Percentiles rank a stretch among this genome's conserved stretches.
phyloP scores from a whole-genome alignment of 495 filamentous ascomycete species.

The Copromyces sp. region DNA sequence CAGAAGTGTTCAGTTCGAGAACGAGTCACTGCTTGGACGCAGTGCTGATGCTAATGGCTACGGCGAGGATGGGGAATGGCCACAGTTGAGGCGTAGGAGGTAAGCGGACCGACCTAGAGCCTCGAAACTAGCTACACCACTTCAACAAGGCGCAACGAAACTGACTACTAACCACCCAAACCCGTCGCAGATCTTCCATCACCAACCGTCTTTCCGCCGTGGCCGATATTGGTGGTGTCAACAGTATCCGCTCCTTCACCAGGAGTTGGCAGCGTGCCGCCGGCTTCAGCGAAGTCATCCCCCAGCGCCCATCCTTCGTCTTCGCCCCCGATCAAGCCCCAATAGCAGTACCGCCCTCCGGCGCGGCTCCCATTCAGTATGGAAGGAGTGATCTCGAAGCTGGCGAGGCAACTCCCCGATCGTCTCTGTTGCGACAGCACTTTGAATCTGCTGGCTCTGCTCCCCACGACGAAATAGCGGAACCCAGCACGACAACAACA shows the following conservation, averaged over 20 bases:
- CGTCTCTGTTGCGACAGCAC: constrained; percentile 31
- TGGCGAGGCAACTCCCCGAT: constrained; percentile 20
- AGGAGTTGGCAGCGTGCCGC: constrained; percentile 90
- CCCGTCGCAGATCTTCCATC: constrained; percentile 52
- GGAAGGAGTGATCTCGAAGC: constrained; percentile 25
- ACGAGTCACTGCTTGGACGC: constrained; percentile 31
- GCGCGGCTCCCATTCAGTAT: constrained; percentile 16
- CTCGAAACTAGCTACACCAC: neutral
- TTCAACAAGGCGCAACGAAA: constrained; percentile 2
- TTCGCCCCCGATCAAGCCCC: constrained; percentile 40
- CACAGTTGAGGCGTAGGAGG: constrained; percentile 29
- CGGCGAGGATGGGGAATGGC: constrained; percentile 24
- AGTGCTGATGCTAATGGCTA: constrained; percentile 14
- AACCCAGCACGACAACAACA: constrained; percentile 13
- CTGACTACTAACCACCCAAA: neutral
- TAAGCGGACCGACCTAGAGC: neutral
- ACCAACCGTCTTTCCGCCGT: constrained; percentile 59
- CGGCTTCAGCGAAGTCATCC: constrained; percentile 74
- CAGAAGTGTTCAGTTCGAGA: constrained; percentile 27
- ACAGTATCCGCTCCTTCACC: constrained; percentile 90
- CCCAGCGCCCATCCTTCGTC: constrained; percentile 61
- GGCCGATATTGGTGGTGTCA: constrained; percentile 76
- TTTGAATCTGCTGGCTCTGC: constrained; percentile 23
- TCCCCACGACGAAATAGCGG: constrained; percentile 9
- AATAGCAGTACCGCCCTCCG: constrained; percentile 19